Percentiles rank a stretch among this genome's conserved stretches.
phyloP scores from a whole-genome alignment of 2,329 filamentous ascomycete species.

The Metarhizium robertsii region DNA sequence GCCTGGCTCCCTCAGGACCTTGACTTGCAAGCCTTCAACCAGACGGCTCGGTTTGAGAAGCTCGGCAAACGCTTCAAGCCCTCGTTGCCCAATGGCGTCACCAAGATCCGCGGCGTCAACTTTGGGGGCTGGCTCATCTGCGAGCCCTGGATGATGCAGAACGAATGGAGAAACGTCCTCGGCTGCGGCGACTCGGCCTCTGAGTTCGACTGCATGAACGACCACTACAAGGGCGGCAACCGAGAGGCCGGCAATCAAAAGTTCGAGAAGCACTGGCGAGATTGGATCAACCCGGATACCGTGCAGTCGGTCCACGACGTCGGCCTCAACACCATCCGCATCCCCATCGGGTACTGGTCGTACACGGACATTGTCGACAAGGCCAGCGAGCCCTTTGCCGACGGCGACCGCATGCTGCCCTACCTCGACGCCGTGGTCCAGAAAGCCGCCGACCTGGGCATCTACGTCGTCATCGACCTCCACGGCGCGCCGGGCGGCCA shows the following conservation, averaged over 20 bases:
- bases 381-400: slow-evolving; percentile 4
- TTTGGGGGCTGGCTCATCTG: slow-evolving; percentile 26
- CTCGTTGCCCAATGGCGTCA: too few species aligned
- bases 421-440: too few species aligned
- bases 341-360: slow-evolving; percentile 47
- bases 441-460: too few species aligned
- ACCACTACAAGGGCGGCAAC: slow-evolving; percentile 13
- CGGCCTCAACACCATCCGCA: slow-evolving; percentile 42
- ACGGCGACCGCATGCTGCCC: too few species aligned
- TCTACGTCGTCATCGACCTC: too few species aligned
- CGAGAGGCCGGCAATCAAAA: slow-evolving; percentile 31
- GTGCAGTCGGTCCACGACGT: slow-evolving; percentile 39
- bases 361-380: slow-evolving; percentile 35
- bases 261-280: slow-evolving; percentile 38
- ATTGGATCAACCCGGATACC: slow-evolving; percentile 13
- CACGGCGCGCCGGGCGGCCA: too few species aligned
- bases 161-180: slow-evolving; percentile 33
- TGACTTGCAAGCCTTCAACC: too few species aligned
- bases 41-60: too few species aligned
- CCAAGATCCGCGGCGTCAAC: too few species aligned
- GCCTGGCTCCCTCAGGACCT: too few species aligned
- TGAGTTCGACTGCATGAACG: slow-evolving; percentile 43
- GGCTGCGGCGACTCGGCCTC: slow-evolving; percentile 26
- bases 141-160: slow-evolving; percentile 41
- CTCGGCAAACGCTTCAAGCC: too few species aligned